Base-by-base conservation (phyloP, 176 grass and related monocot genomes). In the Hyparrhenia diplandra region DNA sequence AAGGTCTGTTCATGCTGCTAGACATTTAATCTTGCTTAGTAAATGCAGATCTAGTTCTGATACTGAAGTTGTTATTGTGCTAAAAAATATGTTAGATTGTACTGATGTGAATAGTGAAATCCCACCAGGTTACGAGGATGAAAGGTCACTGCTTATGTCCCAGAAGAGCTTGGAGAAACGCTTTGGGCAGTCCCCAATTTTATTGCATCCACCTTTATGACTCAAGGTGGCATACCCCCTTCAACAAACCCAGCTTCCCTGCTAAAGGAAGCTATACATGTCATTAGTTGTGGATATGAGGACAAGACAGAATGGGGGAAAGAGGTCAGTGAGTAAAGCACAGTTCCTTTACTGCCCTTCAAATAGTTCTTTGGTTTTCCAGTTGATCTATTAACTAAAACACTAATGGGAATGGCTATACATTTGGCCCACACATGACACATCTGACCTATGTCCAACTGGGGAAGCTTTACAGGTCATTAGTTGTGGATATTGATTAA, bases 291-390 rank as follows among this genome's bases (percentile, higher is more conserved):
- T 86, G 94, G 88, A 17, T 97, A 91, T 24, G 94, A 97, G 85
- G 94, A 97, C 80, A 97, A 94, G 72, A 94, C 94, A n/a, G 89
- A 89, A 77, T 97, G 94, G 91, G 91, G 94, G 5, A 94, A 92
- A 92, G 89, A 97, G 94, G 94, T 97, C 70, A 82, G 85, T 76
- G 25, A 65, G 68, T 18, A 31, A 70, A 32, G 31, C 62, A 17
- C 5, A 58, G 31, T 25, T 67, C 27, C 55, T 82, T 39, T 13
- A 29, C 27, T 47, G n/a, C 23, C 57, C 60, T 83, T 78, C 24
- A 34, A 36, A 63, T 86, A 62, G 47, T 83, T 6, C 2, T 11
- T 86, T 57, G 75, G 9, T 82, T 82, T 9, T 67, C 14, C 35
- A 67, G 63, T 14, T 52, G 32, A 35, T 69, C 64, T 5, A 69